Base-by-base conservation (phyloP, 345 rosid genomes). In the Eucalyptus brandiana region DNA sequence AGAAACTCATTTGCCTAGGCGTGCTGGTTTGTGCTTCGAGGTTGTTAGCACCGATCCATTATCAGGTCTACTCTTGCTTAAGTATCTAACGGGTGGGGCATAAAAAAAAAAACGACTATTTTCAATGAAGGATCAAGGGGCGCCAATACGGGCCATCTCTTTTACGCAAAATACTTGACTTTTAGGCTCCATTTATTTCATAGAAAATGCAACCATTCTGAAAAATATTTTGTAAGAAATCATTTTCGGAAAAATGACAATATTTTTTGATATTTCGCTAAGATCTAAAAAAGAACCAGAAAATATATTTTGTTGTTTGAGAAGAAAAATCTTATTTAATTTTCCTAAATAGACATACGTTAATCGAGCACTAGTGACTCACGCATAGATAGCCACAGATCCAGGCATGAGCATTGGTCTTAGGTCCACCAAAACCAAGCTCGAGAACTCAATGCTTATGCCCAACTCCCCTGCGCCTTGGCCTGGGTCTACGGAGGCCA, bases 201-300 rank as follows among this genome's bases (percentile, higher is more conserved):
- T 23, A 23, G 12, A 54, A 0, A 54, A 54, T 8, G 12, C 0
- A 6, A 23, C 0, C 1, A 2, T 56, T 9, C 28, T 56, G 0
- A 1, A 56, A 56, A 56, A 21, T 23, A 56, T 8, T 56, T 2
- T 56, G 1, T 56, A 10, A 56, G 12, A 56, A 56, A 5, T 56
- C 6, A 56, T 23, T 56, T 56, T 21, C 13, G 5, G 12, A 56
- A 56, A 21, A 56, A 4, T 56, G 6, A 23, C 2, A 1, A 23
- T 56, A 56, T 56, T 56, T 56, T 56, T 1, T 0, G 3, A 56
- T 56, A 23, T 9, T 23, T 56, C 0, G 26, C 8, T 56, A 23
- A 54, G 28, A 54, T 54, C 4, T 54, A 3, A 51, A 50, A 53
- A 54, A 23, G 2, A 54, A 54, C 28, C 26, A 23, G 4, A 54